Evolutionary conservation across 179 eudicot species (phyloP).

Genomic region (Beta lomatogona): DNA sequence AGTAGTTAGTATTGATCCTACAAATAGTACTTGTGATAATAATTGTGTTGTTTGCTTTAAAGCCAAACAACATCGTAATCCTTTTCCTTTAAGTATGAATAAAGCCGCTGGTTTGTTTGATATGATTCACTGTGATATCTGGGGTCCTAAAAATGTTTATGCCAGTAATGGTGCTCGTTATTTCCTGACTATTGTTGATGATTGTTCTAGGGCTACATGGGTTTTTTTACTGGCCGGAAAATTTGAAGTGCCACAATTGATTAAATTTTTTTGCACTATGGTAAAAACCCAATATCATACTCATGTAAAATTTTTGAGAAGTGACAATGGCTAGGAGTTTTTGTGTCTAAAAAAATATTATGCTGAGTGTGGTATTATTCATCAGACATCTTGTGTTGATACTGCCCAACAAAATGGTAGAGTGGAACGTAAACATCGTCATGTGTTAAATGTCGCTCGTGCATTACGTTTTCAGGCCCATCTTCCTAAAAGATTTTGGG

Average conservation of each 20-base stretch:
- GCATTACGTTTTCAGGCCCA: too few relatives aligned
- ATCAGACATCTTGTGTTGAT: background rate
- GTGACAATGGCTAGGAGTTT: conserved; percentile 13
- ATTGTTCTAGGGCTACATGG: too few relatives aligned
- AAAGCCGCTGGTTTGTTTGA: too few relatives aligned
- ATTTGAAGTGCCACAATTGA: too few relatives aligned
- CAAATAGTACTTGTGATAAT: background rate
- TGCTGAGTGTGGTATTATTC: background rate
- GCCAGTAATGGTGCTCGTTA: background rate
- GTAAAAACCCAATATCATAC: background rate
- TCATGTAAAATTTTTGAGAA: background rate
- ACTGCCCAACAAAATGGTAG: conserved; percentile 9
- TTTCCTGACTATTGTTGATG: too few relatives aligned
- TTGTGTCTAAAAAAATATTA: background rate
- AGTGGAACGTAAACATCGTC: background rate
- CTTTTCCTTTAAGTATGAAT: too few relatives aligned
- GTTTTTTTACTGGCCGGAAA: too few relatives aligned
- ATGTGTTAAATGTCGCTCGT: background rate
- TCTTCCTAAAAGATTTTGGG: too few relatives aligned
- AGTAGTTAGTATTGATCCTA: background rate
- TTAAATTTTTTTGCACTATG: background rate
- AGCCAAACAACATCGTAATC: too few relatives aligned
- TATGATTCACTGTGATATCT: background rate
- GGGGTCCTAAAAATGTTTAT: background rate
- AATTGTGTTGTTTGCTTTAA: background rate